Conservation (phyloP, 441 rosid genomes). For the Populus trichocarpa region DNA sequence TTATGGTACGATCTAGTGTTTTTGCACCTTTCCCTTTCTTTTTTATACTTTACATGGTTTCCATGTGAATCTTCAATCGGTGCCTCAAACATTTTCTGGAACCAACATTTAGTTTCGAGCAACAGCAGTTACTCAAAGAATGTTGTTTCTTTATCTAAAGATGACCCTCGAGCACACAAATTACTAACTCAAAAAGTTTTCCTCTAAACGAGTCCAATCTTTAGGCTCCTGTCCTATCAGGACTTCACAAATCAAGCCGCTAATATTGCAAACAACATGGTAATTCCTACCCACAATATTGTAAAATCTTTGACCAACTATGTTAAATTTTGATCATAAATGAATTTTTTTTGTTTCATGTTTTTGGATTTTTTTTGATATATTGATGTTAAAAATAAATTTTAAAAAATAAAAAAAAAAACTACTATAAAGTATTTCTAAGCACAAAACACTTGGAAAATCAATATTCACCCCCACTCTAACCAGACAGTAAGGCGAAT, state of each 20-base stretch:
- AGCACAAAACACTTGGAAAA: no score
- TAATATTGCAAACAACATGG: not conserved
- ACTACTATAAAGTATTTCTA: no score
- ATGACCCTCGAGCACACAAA: not conserved
- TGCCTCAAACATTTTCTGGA: not conserved
- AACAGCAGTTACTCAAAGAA: not conserved
- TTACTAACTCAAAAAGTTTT: not conserved
- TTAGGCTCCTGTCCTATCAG: not conserved
- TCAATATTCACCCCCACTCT: no score
- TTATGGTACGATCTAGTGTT: not conserved
- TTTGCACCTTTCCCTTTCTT: not conserved
- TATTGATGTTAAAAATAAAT: no score
- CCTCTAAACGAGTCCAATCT: not conserved
- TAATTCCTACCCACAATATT: not conserved
- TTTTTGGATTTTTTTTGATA: no score
- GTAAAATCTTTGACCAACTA: not conserved
- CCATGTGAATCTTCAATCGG: not conserved
- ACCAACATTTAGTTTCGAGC: not conserved
- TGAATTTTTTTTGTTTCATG: no score
- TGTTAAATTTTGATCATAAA: not conserved
- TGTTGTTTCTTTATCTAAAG: not conserved
- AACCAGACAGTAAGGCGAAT: not conserved
- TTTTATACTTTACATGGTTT: not conserved
- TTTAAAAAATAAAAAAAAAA: no score
- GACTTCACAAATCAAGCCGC: conserved; percentile 21